These are phyloP conservation scores for Raffaelea ambrosiae DNA, from an alignment of 2,329 filamentous ascomycete species.

Conservation along the genomic window DNA sequence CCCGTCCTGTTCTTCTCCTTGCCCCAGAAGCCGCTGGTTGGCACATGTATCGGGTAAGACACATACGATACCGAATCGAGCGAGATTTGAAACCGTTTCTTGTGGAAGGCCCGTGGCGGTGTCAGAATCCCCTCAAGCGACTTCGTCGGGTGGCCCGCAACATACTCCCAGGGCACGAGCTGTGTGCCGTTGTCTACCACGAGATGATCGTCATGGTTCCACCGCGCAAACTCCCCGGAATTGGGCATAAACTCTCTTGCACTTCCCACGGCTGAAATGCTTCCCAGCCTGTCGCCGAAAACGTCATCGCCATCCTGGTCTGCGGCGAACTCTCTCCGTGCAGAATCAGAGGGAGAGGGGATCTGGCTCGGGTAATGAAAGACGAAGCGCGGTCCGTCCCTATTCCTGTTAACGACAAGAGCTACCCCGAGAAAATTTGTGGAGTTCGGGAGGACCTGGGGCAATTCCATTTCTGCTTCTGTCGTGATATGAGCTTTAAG, in stretches of 20 bases:
- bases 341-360: slow-evolving; percentile 25
- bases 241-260: slow-evolving; percentile 23
- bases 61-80: slow-evolving; percentile 73
- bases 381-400: slow-evolving; percentile 72
- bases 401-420: slow-evolving; percentile 64
- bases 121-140: slow-evolving; percentile 75
- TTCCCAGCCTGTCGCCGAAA: slow-evolving; percentile 36
- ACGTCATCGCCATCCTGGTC: slow-evolving; percentile 42
- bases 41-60: slow-evolving; percentile 75
- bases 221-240: slow-evolving; percentile 31
- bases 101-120: slow-evolving; percentile 68
- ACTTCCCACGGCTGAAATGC: slow-evolving; percentile 21
- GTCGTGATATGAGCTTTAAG: no score
- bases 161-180: slow-evolving; percentile 60
- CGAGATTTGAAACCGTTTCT: slow-evolving; percentile 72
- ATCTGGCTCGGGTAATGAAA: slow-evolving; percentile 77
- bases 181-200: slow-evolving; percentile 48
- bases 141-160: slow-evolving; percentile 66
- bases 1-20: slow-evolving; percentile 45
- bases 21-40: slow-evolving; percentile 68
- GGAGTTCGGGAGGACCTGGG: slow-evolving; percentile 35
- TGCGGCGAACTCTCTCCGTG: slow-evolving; percentile 18
- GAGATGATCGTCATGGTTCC: slow-evolving; percentile 46
- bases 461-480: slow-evolving; percentile 34
- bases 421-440: slow-evolving; percentile 61